A percentile compares a stretch with the other conserved stretches of the same genome.
Evolutionary conservation across 192 early-diverging fungal species (phyloP).

Genomic region (Bifiguratus adelaidae): DNA sequence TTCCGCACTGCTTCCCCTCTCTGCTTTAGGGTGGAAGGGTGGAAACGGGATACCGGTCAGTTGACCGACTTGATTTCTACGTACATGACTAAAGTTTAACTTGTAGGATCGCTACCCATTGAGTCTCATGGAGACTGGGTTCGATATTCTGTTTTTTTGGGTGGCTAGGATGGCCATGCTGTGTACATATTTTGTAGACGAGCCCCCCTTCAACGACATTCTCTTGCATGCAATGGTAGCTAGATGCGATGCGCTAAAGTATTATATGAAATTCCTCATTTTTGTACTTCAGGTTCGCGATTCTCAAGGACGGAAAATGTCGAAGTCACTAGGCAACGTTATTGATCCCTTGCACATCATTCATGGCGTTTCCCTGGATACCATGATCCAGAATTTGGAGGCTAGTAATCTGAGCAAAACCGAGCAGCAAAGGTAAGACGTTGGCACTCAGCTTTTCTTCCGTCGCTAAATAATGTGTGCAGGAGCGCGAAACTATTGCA

Average conservation of each 20-base stretch:
- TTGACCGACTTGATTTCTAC: not conserved
- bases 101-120: conserved; percentile 62
- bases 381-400: conserved; percentile 56
- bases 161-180: conserved; percentile 97
- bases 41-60: conserved; percentile 16
- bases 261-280: not conserved
- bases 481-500: conserved; percentile 29
- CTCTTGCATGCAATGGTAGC: conserved; percentile 92
- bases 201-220: conserved; percentile 79
- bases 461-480: conserved; percentile 5
- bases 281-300: conserved; percentile 37
- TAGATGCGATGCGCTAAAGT: conserved; percentile 6
- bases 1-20: conserved; percentile 83
- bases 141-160: conserved; percentile 99
- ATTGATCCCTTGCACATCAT: conserved; percentile 81
- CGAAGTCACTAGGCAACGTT: conserved; percentile 78
- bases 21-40: conserved; percentile 42
- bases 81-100: conserved; percentile 11
- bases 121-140: conserved; percentile 83
- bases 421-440: conserved; percentile 60
- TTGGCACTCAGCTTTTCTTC: no score
- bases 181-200: conserved; percentile 67
- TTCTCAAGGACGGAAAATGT: conserved; percentile 85
- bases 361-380: conserved; percentile 59
- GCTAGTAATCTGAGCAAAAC: conserved; percentile 60